Conservation (phyloP, 495 filamentous ascomycete genomes). For the Penicillium samsonianum region DNA sequence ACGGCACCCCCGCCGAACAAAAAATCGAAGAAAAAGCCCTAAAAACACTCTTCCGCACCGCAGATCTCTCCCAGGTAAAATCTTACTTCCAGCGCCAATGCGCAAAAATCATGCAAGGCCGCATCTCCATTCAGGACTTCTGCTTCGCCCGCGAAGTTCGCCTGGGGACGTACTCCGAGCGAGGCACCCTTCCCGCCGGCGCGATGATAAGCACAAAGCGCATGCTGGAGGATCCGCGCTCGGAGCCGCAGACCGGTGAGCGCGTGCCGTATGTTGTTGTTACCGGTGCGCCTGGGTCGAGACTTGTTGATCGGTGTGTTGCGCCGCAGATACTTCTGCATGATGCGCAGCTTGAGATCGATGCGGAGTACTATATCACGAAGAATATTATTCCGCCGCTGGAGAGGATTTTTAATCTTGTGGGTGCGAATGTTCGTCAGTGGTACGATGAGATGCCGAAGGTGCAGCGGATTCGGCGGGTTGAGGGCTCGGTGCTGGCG, state of each 20-base stretch:
- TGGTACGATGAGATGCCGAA: slow-evolving; percentile 99
- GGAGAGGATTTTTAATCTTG: slow-evolving; percentile 94
- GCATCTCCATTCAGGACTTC: slow-evolving; percentile 91
- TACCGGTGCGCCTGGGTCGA: slow-evolving; percentile 80
- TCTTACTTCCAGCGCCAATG: slow-evolving; percentile 88
- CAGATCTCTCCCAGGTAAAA: slow-evolving; percentile 89
- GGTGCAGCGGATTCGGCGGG: slow-evolving; percentile 66
- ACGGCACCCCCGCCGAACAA: slow-evolving; percentile 93
- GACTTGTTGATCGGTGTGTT: slow-evolving; percentile 87
- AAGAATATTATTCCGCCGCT: slow-evolving; percentile 96
- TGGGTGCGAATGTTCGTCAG: slow-evolving; percentile 84
- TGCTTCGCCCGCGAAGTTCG: slow-evolving; percentile 91
- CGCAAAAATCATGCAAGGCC: slow-evolving; percentile 86
- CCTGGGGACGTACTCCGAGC: slow-evolving; percentile 84
- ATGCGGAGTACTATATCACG: slow-evolving; percentile 93
- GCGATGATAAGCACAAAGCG: slow-evolving; percentile 80
- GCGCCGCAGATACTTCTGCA: slow-evolving; percentile 79
- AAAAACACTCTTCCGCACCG: slow-evolving; percentile 83
- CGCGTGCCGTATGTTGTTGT: slow-evolving; percentile 93
- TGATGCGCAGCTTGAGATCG: slow-evolving; percentile 76
- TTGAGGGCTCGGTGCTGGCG: slow-evolving; percentile 36
- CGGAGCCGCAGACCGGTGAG: slow-evolving; percentile 94
- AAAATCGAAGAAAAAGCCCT: slow-evolving; percentile 96
- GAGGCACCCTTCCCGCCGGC: slow-evolving; percentile 78
- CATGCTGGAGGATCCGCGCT: slow-evolving; percentile 81